phyloP scores from a whole-genome alignment of 2,329 filamentous ascomycete genomes.

The Pestalotiopsis sp. region DNA sequence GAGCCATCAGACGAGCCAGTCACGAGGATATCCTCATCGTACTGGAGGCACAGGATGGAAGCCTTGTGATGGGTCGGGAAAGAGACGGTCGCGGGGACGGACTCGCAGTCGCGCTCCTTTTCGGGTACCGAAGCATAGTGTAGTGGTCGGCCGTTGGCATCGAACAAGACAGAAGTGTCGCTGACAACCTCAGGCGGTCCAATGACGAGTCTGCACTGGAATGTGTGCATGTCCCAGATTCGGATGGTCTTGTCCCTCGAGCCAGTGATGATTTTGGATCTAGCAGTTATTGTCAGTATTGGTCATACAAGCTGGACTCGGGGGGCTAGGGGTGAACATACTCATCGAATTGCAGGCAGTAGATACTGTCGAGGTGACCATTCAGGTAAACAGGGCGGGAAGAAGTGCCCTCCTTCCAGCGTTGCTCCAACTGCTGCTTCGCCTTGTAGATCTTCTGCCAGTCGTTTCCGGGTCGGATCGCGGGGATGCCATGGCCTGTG shows the following conservation, averaged over 20 bases:
- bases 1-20: conserved; percentile 92
- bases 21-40: conserved; percentile 89
- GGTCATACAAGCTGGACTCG: neutral
- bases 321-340: conserved; percentile 44
- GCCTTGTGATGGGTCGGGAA: conserved; percentile 78
- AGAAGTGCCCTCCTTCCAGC: conserved; percentile 75
- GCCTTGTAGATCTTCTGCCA: conserved; percentile 87
- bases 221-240: conserved; percentile 92
- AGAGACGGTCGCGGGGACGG: conserved; percentile 57
- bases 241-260: conserved; percentile 95
- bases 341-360: conserved; percentile 98
- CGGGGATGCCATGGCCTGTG: conserved; percentile 59
- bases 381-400: conserved; percentile 87
- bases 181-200: conserved; percentile 72
- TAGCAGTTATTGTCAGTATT: conserved; percentile 44
- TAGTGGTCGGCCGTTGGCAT: conserved; percentile 51
- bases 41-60: conserved; percentile 93
- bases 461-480: conserved; percentile 64
- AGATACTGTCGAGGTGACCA: conserved; percentile 93
- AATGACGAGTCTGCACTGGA: conserved; percentile 83
- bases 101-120: conserved; percentile 47
- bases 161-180: conserved; percentile 52
- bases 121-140: conserved; percentile 61
- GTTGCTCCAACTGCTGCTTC: conserved; percentile 72
- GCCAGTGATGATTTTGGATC: conserved; percentile 93